These are phyloP conservation scores for Sinapis alba DNA, from an alignment of 441 rosid genomes.

Conservation along the genomic window DNA sequence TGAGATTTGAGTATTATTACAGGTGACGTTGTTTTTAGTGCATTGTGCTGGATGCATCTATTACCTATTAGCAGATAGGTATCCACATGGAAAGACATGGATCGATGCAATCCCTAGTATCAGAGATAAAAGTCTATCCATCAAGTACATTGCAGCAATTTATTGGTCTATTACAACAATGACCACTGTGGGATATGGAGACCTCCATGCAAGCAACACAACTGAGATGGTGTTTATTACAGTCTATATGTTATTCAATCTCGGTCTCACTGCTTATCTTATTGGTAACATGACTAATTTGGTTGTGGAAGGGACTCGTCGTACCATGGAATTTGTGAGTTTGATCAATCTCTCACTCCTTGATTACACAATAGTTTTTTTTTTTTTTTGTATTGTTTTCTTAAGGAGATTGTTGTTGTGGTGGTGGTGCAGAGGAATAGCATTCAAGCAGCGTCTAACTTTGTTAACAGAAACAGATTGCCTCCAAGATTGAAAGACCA, in stretches of 20 bases:
- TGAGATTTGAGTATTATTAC: not conserved
- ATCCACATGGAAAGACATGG: slow-evolving; percentile 72
- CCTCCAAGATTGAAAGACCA: slow-evolving; percentile 57
- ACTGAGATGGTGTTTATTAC: slow-evolving; percentile 62
- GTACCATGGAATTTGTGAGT: slow-evolving; percentile 83
- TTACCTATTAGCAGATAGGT: slow-evolving; percentile 65
- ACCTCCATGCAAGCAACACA: slow-evolving; percentile 71
- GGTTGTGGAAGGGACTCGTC: slow-evolving; percentile 76
- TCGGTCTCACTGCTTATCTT: slow-evolving; percentile 69
- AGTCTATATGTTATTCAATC: slow-evolving; percentile 74
- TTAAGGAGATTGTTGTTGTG: not conserved
- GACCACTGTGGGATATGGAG: slow-evolving; percentile 84
- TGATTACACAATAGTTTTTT: not conserved
- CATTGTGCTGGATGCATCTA: slow-evolving; percentile 74
- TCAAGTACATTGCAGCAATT: slow-evolving; percentile 58
- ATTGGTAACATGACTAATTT: slow-evolving; percentile 82
- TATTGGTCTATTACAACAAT: slow-evolving; percentile 85
- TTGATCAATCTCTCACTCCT: not conserved
- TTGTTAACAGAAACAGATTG: slow-evolving; percentile 56
- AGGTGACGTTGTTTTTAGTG: slow-evolving; percentile 66
- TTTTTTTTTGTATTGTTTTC: slow-evolving; percentile 1
- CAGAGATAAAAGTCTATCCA: slow-evolving; percentile 59
- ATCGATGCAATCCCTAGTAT: slow-evolving; percentile 58
- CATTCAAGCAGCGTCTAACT: slow-evolving; percentile 63
- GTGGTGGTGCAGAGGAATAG: slow-evolving; percentile 59